Base-by-base conservation (phyloP, 2,329 filamentous ascomycete species). In the Beauveria varroae region DNA sequence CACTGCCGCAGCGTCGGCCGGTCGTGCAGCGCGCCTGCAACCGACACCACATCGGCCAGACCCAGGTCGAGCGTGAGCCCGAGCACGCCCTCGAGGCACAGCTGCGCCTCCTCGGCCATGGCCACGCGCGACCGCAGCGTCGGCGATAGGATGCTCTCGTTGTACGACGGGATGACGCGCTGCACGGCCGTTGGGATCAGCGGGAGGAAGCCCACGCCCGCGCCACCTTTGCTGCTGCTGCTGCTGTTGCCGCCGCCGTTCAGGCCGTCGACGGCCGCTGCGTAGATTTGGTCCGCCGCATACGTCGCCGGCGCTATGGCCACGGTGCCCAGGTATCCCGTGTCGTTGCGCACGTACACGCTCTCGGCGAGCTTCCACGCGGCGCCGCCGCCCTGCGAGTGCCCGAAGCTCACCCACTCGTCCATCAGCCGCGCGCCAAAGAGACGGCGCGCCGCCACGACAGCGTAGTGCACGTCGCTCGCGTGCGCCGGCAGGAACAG, bases 361-460 rank as follows among this genome's bases (percentile, higher is more conserved):
- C 63, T 63, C 58, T 64, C 63, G 20, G 63, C 61, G 18, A 66
- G 65, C 49, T 64, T 65, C 65, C 65, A 66, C 12, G 60, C 64
- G 2, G 64, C 57, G 22, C 63, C 65, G 20, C 62, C 65, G 46
- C 65, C 65, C 43, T 67, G 64, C 3, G 64, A 67, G 51, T 65
- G 65, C 4, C 65, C 65, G 44, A 64, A 44, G 44, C 44, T 58
- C 41, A 64, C 52, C 64, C 63, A 65, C 26, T 65, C 60, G 18
- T 47, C 43, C 6, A 63, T 54, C n/a, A 65, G 41, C 14, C 49
- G 43, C 7, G 12, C 34, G 16, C 60, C 57, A 43, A 64, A 65
- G n/a, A 56, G 37, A 47, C 20, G 14, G 30, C 54, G 58, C 10
- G 64, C 64, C 8, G 64, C 64, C 10, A 50, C 16, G 12, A 62